Evolutionary conservation across 441 rosid species (phyloP).

Genomic region (Geranium incanum): DNA sequence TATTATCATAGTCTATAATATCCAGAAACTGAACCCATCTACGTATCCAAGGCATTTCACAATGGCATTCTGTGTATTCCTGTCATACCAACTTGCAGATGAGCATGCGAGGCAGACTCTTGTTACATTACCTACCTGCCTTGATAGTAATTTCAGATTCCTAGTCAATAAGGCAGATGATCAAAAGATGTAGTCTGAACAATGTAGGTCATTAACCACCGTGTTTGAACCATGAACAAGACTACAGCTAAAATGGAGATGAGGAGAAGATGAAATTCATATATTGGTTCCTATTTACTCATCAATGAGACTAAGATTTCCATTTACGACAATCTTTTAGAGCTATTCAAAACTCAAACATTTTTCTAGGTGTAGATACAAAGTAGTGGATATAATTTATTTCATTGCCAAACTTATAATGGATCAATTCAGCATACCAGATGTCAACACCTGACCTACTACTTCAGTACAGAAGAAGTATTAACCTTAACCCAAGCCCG

Average conservation of each 20-base stretch:
- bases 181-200: too few species aligned
- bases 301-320: not conserved
- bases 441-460: constrained; percentile 1
- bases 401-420: not conserved
- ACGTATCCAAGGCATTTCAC: not conserved
- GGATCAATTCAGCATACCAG: not conserved
- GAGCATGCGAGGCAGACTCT: not conserved
- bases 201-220: too few species aligned
- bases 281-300: not conserved
- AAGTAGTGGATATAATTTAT: not conserved
- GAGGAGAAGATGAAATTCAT: not conserved
- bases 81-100: not conserved
- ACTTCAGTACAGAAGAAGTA: not conserved
- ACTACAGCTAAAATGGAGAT: too few species aligned
- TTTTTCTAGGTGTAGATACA: not conserved
- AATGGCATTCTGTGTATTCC: not conserved
- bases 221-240: too few species aligned
- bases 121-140: not conserved
- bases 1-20: not conserved
- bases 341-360: not conserved
- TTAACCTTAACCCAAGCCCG: not conserved
- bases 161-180: too few species aligned
- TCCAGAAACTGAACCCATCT: not conserved
- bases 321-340: not conserved
- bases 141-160: too few species aligned